Percentiles rank a stretch among this genome's conserved stretches.
These are phyloP conservation scores for Skeletonema costatum DNA, from an alignment of 108 stramenopile species.

Conservation along the genomic window DNA sequence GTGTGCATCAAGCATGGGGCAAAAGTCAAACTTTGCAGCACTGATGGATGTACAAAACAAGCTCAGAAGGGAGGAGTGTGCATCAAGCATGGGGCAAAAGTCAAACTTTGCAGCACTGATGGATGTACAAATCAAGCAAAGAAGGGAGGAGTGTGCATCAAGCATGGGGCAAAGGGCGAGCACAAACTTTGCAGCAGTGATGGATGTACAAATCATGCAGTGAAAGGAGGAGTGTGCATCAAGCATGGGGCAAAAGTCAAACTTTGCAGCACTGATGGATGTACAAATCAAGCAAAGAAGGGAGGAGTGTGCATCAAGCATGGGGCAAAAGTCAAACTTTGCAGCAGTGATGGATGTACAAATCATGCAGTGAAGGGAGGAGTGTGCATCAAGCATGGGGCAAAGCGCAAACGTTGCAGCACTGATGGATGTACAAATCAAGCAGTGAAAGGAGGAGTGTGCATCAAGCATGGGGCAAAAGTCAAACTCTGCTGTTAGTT, in stretches of 20 bases:
- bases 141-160: not conserved
- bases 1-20: slow-evolving; percentile 3
- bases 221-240: not conserved
- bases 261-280: not conserved
- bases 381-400: slow-evolving; percentile 5
- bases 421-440: too few species aligned
- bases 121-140: not conserved
- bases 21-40: not conserved
- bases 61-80: too few species aligned
- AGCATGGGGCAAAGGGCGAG: too few species aligned
- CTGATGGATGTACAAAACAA: too few species aligned
- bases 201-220: too few species aligned
- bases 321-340: too few species aligned
- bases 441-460: not conserved
- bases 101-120: not conserved
- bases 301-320: not conserved
- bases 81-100: not conserved
- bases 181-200: too few species aligned
- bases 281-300: not conserved
- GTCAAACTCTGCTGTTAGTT: too few species aligned
- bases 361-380: too few species aligned
- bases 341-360: too few species aligned
- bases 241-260: slow-evolving; percentile 4
- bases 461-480: not conserved
- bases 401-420: not conserved